Evolutionary conservation across 2,329 filamentous ascomycete genomes (phyloP).

Genomic region (Drechslerella dactyloides): DNA sequence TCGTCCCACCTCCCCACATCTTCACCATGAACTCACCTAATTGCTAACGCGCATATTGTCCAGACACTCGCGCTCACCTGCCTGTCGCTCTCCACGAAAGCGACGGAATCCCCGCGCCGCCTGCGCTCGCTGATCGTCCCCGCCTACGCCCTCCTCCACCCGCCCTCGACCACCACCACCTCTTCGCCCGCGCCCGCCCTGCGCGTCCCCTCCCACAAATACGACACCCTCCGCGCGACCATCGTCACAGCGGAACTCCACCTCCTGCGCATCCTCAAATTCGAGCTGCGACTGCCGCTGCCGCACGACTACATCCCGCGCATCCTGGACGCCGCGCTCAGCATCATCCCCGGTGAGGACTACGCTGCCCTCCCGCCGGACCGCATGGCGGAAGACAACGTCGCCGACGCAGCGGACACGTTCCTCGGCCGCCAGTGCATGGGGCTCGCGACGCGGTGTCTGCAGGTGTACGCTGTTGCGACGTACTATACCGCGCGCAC

Average conservation of each 20-base stretch:
- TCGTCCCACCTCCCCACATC: conserved; percentile 31
- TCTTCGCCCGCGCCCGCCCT: conserved; percentile 51
- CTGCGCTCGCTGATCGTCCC: conserved; percentile 56
- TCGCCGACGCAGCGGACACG: conserved; percentile 54
- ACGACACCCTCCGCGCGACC: conserved; percentile 56
- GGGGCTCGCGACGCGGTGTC: conserved; percentile 51
- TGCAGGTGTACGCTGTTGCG: conserved; percentile 55
- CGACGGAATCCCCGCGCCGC: conserved; percentile 56
- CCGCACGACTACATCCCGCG: conserved; percentile 57
- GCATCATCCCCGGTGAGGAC: conserved; percentile 46
- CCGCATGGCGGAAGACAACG: conserved; percentile 55
- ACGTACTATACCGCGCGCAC: conserved; percentile 56
- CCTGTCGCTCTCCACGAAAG: conserved; percentile 56
- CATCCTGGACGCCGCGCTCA: conserved; percentile 54
- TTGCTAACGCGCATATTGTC: conserved; percentile 7
- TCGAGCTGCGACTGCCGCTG: conserved; percentile 56
- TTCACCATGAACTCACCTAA: neutral
- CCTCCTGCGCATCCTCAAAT: conserved; percentile 56
- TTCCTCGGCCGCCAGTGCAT: conserved; percentile 53
- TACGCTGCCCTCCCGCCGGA: conserved; percentile 52
- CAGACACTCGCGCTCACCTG: conserved; percentile 56
- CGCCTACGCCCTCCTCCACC: conserved; percentile 56
- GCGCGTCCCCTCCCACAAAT: conserved; percentile 56
- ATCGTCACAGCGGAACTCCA: conserved; percentile 56
- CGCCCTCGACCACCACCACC: neutral